phyloP scores from a whole-genome alignment of 345 rosid species.

The Populus simonii region DNA sequence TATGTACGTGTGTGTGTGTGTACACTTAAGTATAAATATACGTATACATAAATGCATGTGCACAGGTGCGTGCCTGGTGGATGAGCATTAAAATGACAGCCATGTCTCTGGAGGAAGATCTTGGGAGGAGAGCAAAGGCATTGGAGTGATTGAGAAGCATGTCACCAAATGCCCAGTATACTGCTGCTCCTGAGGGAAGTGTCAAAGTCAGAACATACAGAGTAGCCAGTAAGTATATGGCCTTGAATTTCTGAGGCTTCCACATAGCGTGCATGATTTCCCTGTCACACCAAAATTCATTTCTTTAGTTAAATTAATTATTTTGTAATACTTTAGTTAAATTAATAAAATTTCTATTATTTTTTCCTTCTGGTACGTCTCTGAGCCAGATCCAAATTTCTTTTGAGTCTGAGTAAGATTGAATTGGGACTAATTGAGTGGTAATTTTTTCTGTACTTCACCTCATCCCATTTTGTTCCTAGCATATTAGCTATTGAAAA shows the following conservation, averaged over 20 bases:
- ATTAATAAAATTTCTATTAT: background rate
- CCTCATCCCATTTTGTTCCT: background rate
- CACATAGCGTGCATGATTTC: constrained; percentile 99
- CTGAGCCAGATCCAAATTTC: background rate
- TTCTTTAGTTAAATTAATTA: background rate
- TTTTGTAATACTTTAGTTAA: too few relatives aligned
- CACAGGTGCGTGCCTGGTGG: constrained; percentile 59
- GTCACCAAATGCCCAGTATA: constrained; percentile 98
- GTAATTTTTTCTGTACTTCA: background rate
- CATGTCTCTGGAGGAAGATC: constrained; percentile 66
- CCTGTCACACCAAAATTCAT: constrained; percentile 35
- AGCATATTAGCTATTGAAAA: background rate
- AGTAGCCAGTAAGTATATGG: constrained; percentile 81
- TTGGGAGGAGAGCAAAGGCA: constrained; percentile 89
- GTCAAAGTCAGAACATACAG: constrained; percentile 88
- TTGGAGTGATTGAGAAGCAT: constrained; percentile 91
- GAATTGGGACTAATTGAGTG: background rate
- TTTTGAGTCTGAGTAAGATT: background rate
- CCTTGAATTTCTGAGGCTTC: constrained; percentile 98
- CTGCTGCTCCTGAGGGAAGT: constrained; percentile 90
- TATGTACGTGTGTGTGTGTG: too few relatives aligned
- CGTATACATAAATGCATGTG: background rate
- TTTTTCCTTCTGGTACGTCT: background rate
- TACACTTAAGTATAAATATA: background rate
- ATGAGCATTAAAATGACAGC: constrained; percentile 95